Conservation (phyloP, 495 filamentous ascomycete species). For the Chaetomium fimeti region DNA sequence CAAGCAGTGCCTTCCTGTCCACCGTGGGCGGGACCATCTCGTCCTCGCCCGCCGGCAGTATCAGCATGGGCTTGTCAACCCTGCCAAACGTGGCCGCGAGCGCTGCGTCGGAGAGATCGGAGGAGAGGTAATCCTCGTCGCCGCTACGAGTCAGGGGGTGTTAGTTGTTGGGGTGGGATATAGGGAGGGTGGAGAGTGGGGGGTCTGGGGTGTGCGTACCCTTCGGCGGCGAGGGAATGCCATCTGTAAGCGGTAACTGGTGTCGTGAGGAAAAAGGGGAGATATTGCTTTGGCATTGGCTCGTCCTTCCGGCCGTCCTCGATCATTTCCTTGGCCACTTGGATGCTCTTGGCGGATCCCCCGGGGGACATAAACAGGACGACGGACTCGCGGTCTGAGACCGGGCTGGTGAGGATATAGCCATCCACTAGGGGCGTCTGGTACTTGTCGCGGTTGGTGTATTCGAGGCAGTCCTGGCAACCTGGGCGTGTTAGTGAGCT, state of each 20-base stretch:
- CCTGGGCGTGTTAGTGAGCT: neutral
- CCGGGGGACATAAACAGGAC: constrained; percentile 39
- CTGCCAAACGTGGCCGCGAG: constrained; percentile 56
- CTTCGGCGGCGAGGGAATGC: constrained; percentile 59
- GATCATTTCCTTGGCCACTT: constrained; percentile 53
- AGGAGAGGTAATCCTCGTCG: constrained; percentile 80
- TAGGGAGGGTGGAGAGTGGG: neutral
- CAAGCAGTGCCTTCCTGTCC: constrained; percentile 62
- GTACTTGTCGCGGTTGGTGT: constrained; percentile 38
- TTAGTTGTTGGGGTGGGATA: neutral
- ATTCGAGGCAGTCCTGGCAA: constrained; percentile 66
- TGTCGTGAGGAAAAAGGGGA: constrained; percentile 48
- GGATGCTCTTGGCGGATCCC: constrained; percentile 51
- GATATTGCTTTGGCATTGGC: constrained; percentile 54
- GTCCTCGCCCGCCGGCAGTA: constrained; percentile 67
- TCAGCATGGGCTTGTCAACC: constrained; percentile 53
- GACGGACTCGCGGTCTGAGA: constrained; percentile 68
- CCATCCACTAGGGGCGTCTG: constrained; percentile 59
- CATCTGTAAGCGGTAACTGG: constrained; percentile 67
- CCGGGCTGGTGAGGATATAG: constrained; percentile 73
- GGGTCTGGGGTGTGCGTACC: constrained; percentile 28
- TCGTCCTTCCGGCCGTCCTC: constrained; percentile 44
- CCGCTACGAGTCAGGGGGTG: constrained; percentile 42
- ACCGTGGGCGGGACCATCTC: constrained; percentile 61
- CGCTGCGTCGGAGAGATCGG: constrained; percentile 57